Evolutionary conservation across 2,329 filamentous ascomycete species (phyloP), one percentile per base, ranked within the genome.

Genomic region (Dactylellina leptospora): DNA sequence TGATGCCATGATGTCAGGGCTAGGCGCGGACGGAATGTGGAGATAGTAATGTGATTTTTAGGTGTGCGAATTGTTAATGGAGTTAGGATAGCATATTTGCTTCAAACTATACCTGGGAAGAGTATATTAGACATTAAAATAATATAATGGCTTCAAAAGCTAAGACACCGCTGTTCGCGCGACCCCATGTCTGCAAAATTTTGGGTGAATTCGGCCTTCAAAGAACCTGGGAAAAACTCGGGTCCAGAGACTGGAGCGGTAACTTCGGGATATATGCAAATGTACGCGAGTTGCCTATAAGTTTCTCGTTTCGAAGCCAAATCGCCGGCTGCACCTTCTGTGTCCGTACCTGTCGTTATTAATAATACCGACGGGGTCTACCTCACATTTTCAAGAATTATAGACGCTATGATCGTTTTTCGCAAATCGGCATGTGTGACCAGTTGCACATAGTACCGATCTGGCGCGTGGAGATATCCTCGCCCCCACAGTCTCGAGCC

Each of bases 251-350:
- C 51, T 47, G 61, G 61, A 66, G 61, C 51, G 61, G 61, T 42
- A 66, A 66, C 53, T 66, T 66, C 61, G 61, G 61, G 61, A 58
- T 56, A 58, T 56, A 58, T 58, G 61, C 61, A 66, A 66, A 66
- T 66, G 44, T 66, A 66, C 61, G 61, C 61, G 61, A 66, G 53
- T 23, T 66, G 51, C 42, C 33, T 56, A 3, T 42, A 13, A 28
- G 18, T 20, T 56, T 56, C 48, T 66, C 61, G 61, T 66, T 66
- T 66, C 61, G 44, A 66, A 25, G 51, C 36, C 53, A 25, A 66
- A 45, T 66, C 61, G 61, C 61, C 61, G 61, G 61, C 61, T 58
- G 44, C 61, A 66, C 42, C 53, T 66, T 54, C 54, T 54, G 25
- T 22, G 44, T 64, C 50, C 60, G 60, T 64, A 28, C 28, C 61